Evolutionary conservation across 306 rosid genomes (phyloP).

Genomic region (Oemleria cerasiformis): DNA sequence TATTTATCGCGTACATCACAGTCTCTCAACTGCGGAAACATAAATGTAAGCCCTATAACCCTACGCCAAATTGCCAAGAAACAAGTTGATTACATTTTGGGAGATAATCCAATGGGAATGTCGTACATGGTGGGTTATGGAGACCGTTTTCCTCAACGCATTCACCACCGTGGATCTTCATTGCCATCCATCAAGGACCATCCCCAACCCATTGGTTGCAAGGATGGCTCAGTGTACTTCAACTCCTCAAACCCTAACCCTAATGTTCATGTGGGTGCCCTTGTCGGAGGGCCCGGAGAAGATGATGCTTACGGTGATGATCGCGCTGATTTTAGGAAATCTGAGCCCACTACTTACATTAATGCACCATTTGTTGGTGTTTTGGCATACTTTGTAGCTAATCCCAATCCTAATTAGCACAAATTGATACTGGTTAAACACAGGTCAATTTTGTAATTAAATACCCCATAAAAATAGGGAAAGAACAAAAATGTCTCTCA

Average conservation of each 20-base stretch:
- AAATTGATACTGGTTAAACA: neutral
- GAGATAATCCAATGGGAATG: constrained; percentile 67
- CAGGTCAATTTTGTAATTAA: constrained; percentile 10
- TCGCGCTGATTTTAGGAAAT: constrained; percentile 62
- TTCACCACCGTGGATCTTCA: constrained; percentile 91
- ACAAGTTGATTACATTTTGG: constrained; percentile 90
- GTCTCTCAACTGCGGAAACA: constrained; percentile 64
- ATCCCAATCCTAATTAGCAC: constrained; percentile 41
- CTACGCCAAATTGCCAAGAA: constrained; percentile 62
- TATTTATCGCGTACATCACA: constrained; percentile 61
- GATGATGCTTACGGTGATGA: constrained; percentile 73
- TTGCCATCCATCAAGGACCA: constrained; percentile 75
- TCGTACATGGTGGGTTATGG: constrained; percentile 94
- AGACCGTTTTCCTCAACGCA: constrained; percentile 56
- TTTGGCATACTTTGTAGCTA: constrained; percentile 68
- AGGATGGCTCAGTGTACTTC: constrained; percentile 70
- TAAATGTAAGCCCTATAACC: constrained; percentile 50
- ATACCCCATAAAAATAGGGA: constrained; percentile 25
- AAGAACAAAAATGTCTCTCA: constrained; percentile 48
- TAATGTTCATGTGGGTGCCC: constrained; percentile 73
- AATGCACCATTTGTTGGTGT: constrained; percentile 94
- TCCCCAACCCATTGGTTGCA: constrained; percentile 67
- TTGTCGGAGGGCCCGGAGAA: constrained; percentile 84
- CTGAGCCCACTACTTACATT: constrained; percentile 92
- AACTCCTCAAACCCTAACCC: constrained; percentile 72